Evolutionary conservation across 805 yeast genomes (phyloP).

Genomic region (Wickerhamomyces chambardii): DNA sequence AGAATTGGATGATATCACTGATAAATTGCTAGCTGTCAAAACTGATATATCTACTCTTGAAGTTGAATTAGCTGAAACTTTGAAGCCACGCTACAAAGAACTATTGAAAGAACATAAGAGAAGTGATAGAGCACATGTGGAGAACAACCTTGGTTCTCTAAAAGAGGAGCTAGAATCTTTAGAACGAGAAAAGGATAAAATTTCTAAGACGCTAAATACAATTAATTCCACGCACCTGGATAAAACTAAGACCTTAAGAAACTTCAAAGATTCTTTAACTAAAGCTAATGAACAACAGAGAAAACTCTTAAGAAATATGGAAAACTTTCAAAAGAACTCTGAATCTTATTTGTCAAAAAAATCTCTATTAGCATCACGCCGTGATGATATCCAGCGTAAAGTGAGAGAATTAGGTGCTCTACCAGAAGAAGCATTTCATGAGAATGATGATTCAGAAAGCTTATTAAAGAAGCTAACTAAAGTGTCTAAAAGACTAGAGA

Average conservation of each 20-base stretch:
- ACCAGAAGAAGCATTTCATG: conserved; percentile 75
- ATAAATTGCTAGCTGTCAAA: conserved; percentile 33
- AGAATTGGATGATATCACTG: conserved; percentile 30
- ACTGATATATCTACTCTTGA: conserved; percentile 35
- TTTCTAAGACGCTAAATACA: conserved; percentile 17
- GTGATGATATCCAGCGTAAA: conserved; percentile 64
- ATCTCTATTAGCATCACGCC: conserved; percentile 45
- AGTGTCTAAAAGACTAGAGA: conserved; percentile 47
- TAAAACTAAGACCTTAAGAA: conserved; percentile 15
- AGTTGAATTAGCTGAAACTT: conserved; percentile 49
- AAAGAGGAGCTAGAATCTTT: conserved; percentile 18
- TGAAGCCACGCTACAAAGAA: conserved; percentile 42
- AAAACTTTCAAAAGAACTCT: conserved; percentile 48
- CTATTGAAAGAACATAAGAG: conserved; percentile 14
- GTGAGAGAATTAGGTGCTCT: conserved; percentile 82
- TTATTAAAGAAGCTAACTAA: conserved; percentile 43
- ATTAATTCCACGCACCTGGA: conserved; percentile 14
- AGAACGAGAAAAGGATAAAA: conserved; percentile 17
- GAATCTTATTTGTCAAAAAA: conserved; percentile 61
- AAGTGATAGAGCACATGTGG: conserved; percentile 6
- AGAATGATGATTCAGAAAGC: conserved; percentile 36
- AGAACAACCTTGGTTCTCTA: conserved; percentile 10
- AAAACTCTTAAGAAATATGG: conserved; percentile 43
- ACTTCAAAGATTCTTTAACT: conserved; percentile 30
- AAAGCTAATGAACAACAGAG: conserved; percentile 52